Evolutionary conservation across 2,329 filamentous ascomycete genomes (phyloP).

Genomic region (Trichoderma atrobrunneum): DNA sequence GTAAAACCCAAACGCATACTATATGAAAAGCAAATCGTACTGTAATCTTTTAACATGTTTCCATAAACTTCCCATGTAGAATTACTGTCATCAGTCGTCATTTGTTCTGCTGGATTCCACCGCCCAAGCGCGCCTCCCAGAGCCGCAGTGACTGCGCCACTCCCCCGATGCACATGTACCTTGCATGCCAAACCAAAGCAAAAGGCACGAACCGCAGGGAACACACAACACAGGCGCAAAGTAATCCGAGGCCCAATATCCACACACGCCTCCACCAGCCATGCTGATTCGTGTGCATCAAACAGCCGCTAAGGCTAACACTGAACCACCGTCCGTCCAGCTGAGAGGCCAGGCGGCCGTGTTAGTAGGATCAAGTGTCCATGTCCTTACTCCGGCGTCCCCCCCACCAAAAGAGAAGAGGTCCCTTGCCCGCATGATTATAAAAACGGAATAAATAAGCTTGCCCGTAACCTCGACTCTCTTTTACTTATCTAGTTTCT

Average conservation of each 20-base stretch:
- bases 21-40: not conserved
- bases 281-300: not conserved
- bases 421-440: not conserved
- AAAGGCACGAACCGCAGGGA: not conserved
- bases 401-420: not conserved
- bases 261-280: not conserved
- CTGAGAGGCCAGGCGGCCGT: not conserved
- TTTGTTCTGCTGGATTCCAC: not conserved
- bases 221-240: not conserved
- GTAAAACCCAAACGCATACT: not conserved
- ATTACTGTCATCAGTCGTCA: not conserved
- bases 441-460: conserved; percentile 12
- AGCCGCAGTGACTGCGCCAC: conserved; percentile 22
- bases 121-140: not conserved
- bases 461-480: not conserved
- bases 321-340: not conserved
- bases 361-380: not conserved
- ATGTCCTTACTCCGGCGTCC: not conserved
- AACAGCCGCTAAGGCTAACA: not conserved
- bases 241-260: not conserved
- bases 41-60: not conserved
- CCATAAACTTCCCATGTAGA: not conserved
- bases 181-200: not conserved
- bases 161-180: not conserved
- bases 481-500: not conserved